Conservation (phyloP, 2,329 filamentous ascomycete species). For the Madurella fahalii region DNA sequence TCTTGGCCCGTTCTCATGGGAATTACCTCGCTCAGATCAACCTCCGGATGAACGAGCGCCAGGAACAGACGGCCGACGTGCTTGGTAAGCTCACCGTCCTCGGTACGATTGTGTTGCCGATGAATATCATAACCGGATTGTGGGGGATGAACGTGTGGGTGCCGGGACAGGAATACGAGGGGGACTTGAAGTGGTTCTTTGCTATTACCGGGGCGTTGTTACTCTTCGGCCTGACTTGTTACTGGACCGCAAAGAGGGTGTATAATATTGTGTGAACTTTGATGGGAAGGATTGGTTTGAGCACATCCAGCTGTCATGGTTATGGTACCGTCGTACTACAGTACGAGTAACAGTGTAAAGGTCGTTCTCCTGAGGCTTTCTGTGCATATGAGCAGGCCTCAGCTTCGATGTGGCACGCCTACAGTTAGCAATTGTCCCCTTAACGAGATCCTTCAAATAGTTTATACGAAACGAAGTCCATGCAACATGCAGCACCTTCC, state of each 20-base stretch:
- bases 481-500: too few relatives aligned
- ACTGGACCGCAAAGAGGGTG: slow-evolving; percentile 75
- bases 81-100: slow-evolving; percentile 92
- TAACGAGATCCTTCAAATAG: too few relatives aligned
- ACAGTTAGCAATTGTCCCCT: too few relatives aligned
- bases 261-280: slow-evolving; percentile 66
- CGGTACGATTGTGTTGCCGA: slow-evolving; percentile 92
- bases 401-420: too few relatives aligned
- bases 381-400: too few relatives aligned
- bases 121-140: slow-evolving; percentile 98
- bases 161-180: slow-evolving; percentile 80
- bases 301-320: too few relatives aligned
- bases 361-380: too few relatives aligned
- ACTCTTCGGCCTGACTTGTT: slow-evolving; percentile 75
- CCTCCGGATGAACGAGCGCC: slow-evolving; percentile 96
- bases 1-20: slow-evolving; percentile 83
- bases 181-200: slow-evolving; percentile 70
- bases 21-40: slow-evolving; percentile 99
- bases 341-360: too few relatives aligned
- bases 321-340: too few relatives aligned
- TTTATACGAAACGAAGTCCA: too few relatives aligned
- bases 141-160: slow-evolving; percentile 99
- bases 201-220: slow-evolving; percentile 71
- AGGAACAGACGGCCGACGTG: slow-evolving; percentile 92
- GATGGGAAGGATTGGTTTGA: not conserved